Base-by-base conservation (phyloP, 2,329 filamentous ascomycete genomes). In the Mycogone perniciosa region DNA sequence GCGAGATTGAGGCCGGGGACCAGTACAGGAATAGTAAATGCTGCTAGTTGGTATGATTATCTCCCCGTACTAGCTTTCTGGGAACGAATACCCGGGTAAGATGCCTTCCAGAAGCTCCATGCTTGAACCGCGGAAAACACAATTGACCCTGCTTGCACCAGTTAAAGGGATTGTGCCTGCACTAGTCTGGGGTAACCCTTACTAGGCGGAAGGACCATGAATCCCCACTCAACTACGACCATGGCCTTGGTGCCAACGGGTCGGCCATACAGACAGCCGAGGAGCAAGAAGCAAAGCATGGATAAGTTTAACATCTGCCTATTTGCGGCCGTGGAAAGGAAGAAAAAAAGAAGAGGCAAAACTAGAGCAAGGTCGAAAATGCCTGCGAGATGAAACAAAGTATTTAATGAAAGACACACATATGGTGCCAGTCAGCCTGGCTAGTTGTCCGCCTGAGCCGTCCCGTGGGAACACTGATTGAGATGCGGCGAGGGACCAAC, bases 21-120 rank as follows among this genome's bases (percentile, higher is more conserved):
- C 29, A 40, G 34, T 54, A 37, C 44, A 48, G 44, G 31, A 47
- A 47, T 48, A 41, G 50, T 20, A 52, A 9, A 43, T 43, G 29
- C 26, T 40, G 37, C 29, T 43, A 44, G 39, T 29, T 44, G 33
- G 35, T 44, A 44, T 39, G 37, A 48, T 39, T 33, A 38, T 52
- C 45, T 44, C 44, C 47, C 31, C 11, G 43, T 35, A 42, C 44
- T 48, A 40, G 44, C 33, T 44, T 26, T 39, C 13, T 39, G 40
- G 41, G 34, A 42, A 44, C 50, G 33, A 48, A 44, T 44, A 46
- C 44, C 45, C 35, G 45, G 50, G 26, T 37, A 48, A 35, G 42
- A n/a, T 43, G 45, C 55, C 55, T 56, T 56, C 55, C 44, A 55
- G 55, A 56, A 56, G 53, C 44, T 54, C 48, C 52, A 47, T 47